These are phyloP conservation scores for Pseudozyma hubeiensis DNA, from an alignment of 1,284 basidiomycete species.

Conservation along the genomic window DNA sequence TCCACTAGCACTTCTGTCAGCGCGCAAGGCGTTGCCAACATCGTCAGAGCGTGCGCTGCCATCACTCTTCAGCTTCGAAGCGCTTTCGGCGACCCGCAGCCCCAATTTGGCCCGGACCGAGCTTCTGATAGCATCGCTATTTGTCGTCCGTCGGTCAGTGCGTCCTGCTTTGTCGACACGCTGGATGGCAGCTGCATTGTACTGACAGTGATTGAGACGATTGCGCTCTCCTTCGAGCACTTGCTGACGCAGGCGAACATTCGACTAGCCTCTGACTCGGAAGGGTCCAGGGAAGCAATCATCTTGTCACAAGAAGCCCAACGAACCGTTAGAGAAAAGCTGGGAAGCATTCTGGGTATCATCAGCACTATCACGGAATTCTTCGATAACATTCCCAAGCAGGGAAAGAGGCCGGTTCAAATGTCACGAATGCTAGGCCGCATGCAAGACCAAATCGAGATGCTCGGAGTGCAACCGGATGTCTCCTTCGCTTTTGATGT, in stretches of 20 bases:
- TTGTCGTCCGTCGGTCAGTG: neutral
- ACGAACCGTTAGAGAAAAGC: slow-evolving; percentile 3
- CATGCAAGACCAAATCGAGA: slow-evolving; percentile 6
- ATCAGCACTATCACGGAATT: slow-evolving; percentile 16
- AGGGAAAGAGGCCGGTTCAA: slow-evolving; percentile 1
- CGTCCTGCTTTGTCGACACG: neutral
- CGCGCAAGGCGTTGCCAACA: neutral
- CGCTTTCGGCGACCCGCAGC: neutral
- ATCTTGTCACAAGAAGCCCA: slow-evolving; percentile 1
- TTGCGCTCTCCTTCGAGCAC: slow-evolving; percentile 7
- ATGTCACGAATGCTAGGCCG: neutral
- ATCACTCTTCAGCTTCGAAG: slow-evolving; percentile 25
- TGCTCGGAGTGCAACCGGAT: slow-evolving; percentile 16
- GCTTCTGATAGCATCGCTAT: neutral
- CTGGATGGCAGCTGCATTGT: neutral
- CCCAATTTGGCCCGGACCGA: neutral
- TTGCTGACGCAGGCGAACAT: neutral
- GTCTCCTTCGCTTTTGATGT: slow-evolving; percentile 26
- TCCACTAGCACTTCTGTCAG: neutral
- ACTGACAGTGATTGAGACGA: slow-evolving; percentile 22
- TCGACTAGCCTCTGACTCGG: neutral
- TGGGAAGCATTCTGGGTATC: slow-evolving; percentile 21
- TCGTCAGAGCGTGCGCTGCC: slow-evolving; percentile 18
- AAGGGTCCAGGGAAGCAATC: neutral
- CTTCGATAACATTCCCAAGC: slow-evolving; percentile 18